Evolutionary conservation across 306 rosid genomes (phyloP).

Genomic region (Cyamopsis tetragonoloba): DNA sequence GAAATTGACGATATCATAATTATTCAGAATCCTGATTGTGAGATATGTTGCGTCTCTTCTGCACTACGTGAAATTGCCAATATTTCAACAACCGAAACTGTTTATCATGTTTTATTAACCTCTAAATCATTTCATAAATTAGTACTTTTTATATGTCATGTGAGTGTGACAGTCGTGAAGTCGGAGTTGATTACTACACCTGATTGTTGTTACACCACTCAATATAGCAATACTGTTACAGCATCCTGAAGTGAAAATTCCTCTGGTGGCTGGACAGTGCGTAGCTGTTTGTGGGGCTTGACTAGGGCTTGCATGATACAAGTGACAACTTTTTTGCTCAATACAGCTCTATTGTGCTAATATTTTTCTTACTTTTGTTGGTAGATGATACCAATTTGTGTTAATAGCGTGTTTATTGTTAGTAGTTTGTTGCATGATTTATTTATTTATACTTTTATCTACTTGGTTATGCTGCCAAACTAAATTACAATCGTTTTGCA

Average conservation of each 20-base stretch:
- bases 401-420: neutral
- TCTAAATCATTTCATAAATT: neutral
- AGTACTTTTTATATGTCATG: neutral
- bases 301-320: neutral
- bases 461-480: constrained; percentile 9
- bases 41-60: neutral
- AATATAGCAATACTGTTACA: neutral
- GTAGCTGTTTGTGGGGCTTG: neutral
- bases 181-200: neutral
- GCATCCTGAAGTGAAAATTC: neutral
- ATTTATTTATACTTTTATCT: neutral
- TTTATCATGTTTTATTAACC: neutral
- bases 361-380: neutral
- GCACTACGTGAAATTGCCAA: neutral
- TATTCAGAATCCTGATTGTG: neutral
- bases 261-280: neutral
- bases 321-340: neutral
- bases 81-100: neutral
- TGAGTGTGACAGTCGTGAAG: neutral
- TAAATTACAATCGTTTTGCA: constrained; percentile 35
- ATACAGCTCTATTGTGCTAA: neutral
- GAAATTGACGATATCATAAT: neutral
- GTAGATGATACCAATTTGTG: neutral
- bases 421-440: constrained; percentile 12
- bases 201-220: neutral